A percentile compares a stretch with the other conserved stretches of the same genome.
Evolutionary conservation across 1,284 basidiomycete genomes (phyloP).

Genomic region (Earliella scabrosa): DNA sequence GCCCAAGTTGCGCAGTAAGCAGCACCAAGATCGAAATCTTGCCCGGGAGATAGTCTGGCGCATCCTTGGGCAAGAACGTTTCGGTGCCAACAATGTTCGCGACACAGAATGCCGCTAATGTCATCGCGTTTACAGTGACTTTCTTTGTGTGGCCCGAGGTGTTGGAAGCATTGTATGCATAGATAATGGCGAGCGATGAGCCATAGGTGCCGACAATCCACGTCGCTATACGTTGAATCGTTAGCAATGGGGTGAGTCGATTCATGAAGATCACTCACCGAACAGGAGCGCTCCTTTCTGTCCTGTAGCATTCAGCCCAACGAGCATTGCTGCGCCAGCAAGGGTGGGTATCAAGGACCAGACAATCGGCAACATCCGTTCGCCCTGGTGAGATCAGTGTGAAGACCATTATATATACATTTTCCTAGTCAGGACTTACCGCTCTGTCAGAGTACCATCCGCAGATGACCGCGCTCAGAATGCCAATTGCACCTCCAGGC

Average conservation of each 20-base stretch:
- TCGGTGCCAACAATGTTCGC: conserved; percentile 67
- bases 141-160: conserved; percentile 74
- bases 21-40: conserved; percentile 67
- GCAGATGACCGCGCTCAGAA: conserved; percentile 53
- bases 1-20: conserved; percentile 52
- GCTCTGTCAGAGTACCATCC: conserved; percentile 71
- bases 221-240: conserved; percentile 39
- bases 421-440: too few relatives aligned
- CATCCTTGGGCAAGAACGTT: conserved; percentile 66
- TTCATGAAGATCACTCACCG: too few relatives aligned
- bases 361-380: conserved; percentile 68
- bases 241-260: neutral
- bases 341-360: conserved; percentile 66
- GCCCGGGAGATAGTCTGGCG: conserved; percentile 64
- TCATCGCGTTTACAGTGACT: conserved; percentile 62
- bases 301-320: conserved; percentile 54
- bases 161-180: conserved; percentile 71
- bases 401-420: neutral
- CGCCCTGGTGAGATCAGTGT: conserved; percentile 41
- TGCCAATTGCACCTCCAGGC: conserved; percentile 57
- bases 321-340: conserved; percentile 56
- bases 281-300: conserved; percentile 62
- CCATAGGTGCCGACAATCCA: conserved; percentile 67
- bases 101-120: conserved; percentile 57
- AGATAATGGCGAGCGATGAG: conserved; percentile 62